phyloP scores from a whole-genome alignment of 2,329 filamentous ascomycete genomes.

The Ascochyta viciae-villosae region DNA sequence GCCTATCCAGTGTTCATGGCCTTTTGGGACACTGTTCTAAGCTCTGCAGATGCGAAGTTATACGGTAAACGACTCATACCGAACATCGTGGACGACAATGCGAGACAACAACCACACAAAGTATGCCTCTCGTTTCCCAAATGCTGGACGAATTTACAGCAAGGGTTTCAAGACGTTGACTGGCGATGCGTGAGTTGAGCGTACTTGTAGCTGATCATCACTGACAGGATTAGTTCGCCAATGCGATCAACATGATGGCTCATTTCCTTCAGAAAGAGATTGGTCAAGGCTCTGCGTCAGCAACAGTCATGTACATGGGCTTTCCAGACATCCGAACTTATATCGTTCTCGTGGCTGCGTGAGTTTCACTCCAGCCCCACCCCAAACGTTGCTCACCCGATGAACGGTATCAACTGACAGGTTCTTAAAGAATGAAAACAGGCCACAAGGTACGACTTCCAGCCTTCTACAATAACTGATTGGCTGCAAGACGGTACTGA shows the following conservation, averaged over 20 bases:
- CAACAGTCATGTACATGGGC: slow-evolving; percentile 39
- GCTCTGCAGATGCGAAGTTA: slow-evolving; percentile 17
- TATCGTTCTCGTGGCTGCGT: slow-evolving; percentile 50
- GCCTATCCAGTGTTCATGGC: slow-evolving; percentile 26
- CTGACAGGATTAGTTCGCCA: slow-evolving; percentile 29
- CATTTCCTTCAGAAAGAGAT: slow-evolving; percentile 40
- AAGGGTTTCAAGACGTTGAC: slow-evolving; percentile 43
- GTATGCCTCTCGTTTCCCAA: slow-evolving; percentile 34
- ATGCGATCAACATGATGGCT: slow-evolving; percentile 45
- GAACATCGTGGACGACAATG: slow-evolving; percentile 51
- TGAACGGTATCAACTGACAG: background rate
- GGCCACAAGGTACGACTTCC: slow-evolving; percentile 46
- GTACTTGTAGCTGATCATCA: slow-evolving; percentile 24
- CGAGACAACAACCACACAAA: slow-evolving; percentile 26
- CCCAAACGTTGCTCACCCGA: too few relatives aligned
- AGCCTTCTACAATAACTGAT: background rate
- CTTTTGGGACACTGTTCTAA: slow-evolving; percentile 41
- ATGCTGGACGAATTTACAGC: slow-evolving; percentile 18
- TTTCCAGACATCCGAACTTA: slow-evolving; percentile 49
- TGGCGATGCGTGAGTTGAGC: slow-evolving; percentile 40
- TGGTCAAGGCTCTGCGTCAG: slow-evolving; percentile 37
- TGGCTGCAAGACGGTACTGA: background rate
- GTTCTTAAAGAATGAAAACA: slow-evolving; percentile 47
- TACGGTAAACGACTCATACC: slow-evolving; percentile 36
- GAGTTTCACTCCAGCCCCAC: slow-evolving; percentile 7